These are phyloP conservation scores for Perilla frutescens DNA, from an alignment of 257 asterid genomes.

Conservation along the genomic window DNA sequence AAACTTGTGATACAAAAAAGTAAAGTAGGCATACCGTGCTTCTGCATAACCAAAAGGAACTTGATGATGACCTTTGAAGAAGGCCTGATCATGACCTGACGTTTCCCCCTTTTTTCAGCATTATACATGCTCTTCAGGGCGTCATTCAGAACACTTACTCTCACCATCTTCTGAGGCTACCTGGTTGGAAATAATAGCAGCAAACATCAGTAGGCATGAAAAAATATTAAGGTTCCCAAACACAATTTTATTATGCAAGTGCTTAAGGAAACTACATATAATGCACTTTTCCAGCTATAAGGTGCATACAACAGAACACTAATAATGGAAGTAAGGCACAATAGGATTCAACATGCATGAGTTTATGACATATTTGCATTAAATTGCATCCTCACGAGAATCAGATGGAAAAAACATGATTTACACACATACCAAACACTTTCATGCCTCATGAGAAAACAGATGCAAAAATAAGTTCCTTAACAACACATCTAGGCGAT, in stretches of 20 bases:
- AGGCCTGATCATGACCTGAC: slow-evolving; percentile 53
- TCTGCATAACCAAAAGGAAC: slow-evolving; percentile 48
- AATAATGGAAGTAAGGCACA: neutral
- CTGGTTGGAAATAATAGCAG: neutral
- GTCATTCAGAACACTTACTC: slow-evolving; percentile 46
- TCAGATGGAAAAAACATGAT: neutral
- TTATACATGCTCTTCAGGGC: slow-evolving; percentile 53
- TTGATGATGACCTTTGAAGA: slow-evolving; percentile 46
- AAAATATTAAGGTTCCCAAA: neutral
- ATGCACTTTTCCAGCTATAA: neutral
- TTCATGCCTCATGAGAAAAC: neutral
- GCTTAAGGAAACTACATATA: neutral
- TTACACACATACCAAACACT: neutral
- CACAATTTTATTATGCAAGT: neutral
- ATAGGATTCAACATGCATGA: neutral
- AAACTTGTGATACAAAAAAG: too few species aligned
- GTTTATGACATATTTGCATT: neutral
- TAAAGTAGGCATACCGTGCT: slow-evolving; percentile 35
- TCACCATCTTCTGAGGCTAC: slow-evolving; percentile 38
- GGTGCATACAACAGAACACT: neutral
- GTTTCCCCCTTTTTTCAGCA: slow-evolving; percentile 46
- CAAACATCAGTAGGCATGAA: neutral
- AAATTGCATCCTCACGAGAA: neutral
- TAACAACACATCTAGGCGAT: neutral
- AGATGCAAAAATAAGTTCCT: too few species aligned